Percentiles rank a stretch among this genome's conserved stretches.
Evolutionary conservation across 768 basidiomycete genomes (phyloP).

Genomic region (Podaxis carcinomalis): DNA sequence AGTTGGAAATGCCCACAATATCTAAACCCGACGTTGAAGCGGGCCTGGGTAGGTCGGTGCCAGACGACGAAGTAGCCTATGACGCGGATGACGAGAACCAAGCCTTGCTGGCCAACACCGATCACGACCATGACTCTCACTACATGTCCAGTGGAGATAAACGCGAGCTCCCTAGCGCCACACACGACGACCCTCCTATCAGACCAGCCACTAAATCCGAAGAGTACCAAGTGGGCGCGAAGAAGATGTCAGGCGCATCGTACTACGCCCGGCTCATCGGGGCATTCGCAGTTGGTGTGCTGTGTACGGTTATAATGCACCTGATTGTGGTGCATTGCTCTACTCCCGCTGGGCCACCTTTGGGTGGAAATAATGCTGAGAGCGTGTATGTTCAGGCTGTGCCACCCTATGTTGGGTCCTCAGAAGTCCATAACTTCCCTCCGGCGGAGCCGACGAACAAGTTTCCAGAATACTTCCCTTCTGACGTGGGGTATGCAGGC

Average conservation of each 20-base stretch:
- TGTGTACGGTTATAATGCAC: conserved; percentile 8
- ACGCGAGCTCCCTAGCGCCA: neutral
- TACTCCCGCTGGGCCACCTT: neutral
- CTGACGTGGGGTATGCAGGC: conserved; percentile 73
- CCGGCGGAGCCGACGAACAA: conserved; percentile 71
- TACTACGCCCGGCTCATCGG: conserved; percentile 6
- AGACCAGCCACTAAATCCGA: neutral
- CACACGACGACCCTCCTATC: neutral
- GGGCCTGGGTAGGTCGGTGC: neutral
- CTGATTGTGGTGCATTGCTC: conserved; percentile 1
- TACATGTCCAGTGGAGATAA: neutral
- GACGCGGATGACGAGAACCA: conserved; percentile 5
- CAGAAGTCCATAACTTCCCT: conserved; percentile 64
- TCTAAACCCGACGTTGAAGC: neutral
- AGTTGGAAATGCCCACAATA: neutral
- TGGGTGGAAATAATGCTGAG: neutral
- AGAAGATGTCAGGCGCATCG: conserved; percentile 4
- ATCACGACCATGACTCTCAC: neutral
- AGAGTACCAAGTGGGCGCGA: neutral
- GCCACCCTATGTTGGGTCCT: conserved; percentile 69
- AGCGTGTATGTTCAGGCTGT: conserved; percentile 29
- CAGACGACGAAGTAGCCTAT: conserved; percentile 7
- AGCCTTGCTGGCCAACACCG: neutral
- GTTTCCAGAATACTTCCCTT: conserved; percentile 70
- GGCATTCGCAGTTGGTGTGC: conserved; percentile 7